Percentiles rank a stretch among this genome's conserved stretches.
These are phyloP conservation scores for Geotrichum australiense DNA, from an alignment of 1,139 yeast species.

Conservation along the genomic window DNA sequence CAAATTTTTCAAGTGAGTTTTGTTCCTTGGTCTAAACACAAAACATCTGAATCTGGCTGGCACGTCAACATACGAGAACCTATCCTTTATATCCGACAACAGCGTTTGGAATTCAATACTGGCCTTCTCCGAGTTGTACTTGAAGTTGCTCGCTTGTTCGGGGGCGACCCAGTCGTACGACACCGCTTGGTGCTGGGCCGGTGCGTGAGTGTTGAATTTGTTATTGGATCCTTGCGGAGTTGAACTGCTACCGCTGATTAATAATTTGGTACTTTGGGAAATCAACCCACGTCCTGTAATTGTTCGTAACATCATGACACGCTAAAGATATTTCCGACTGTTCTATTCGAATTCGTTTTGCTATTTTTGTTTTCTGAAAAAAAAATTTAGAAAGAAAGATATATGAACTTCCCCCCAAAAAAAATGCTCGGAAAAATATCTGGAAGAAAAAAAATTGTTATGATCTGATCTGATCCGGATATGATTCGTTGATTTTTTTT, in stretches of 20 bases:
- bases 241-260: too few relatives aligned
- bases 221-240: neutral
- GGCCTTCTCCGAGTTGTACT: slow-evolving; percentile 7
- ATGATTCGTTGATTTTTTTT: too few relatives aligned
- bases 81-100: slow-evolving; percentile 14
- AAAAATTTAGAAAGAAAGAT: too few relatives aligned
- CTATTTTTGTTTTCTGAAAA: too few relatives aligned
- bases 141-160: slow-evolving; percentile 1
- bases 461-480: too few relatives aligned
- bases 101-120: slow-evolving; percentile 12
- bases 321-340: too few relatives aligned
- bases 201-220: slow-evolving; percentile 3
- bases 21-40: slow-evolving; percentile 18
- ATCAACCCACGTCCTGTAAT: slow-evolving; percentile 8
- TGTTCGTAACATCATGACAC: slow-evolving; percentile 8
- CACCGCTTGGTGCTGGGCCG: slow-evolving; percentile 3
- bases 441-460: too few relatives aligned
- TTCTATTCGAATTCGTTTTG: too few relatives aligned
- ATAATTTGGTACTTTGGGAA: slow-evolving; percentile 6
- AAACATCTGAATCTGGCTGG: slow-evolving; percentile 13
- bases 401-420: too few relatives aligned
- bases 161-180: slow-evolving; percentile 14
- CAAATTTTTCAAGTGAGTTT: slow-evolving; percentile 10
- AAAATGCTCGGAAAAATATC: too few relatives aligned
- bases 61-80: slow-evolving; percentile 14